Evolutionary conservation across 176 grass and related monocot species (phyloP), one percentile per base, ranked within the genome.

Genomic region (Bolboschoenus planiculmis): DNA sequence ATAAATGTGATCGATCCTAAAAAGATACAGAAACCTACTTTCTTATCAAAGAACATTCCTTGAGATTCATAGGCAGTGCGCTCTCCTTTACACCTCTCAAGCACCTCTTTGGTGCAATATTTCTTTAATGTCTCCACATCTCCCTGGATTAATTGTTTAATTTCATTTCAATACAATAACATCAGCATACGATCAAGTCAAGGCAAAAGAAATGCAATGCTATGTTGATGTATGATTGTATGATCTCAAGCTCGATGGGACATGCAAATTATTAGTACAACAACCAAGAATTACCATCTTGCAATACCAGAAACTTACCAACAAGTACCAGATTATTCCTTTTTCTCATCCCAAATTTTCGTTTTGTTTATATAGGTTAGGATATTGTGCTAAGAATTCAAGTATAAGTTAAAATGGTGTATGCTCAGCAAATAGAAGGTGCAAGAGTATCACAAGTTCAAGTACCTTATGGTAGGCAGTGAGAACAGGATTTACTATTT

Each of bases 71-170:
- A 97, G 71, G 90, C 90, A 63, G 84, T 85, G 74, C 87, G 91
- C 74, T 97, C 92, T 53, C 95, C 95, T 90, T 92, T 91, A 85
- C 95, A 97, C 58, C 92, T 88, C 81, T 97, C 95, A 92, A 97
- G 82, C 40, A 97, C 86, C 90, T 97, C 92, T 53, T 83, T 91
- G 26, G 87, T 92, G 61, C 95, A 97, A 86, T 88, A 97, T 86
- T 85, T 97, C 63, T 94, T 97, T 71, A 97, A 43, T 11, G 82
- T 75, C 48, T 57, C 66, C 39, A 84, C 18, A 47, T 84, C 82
- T 75, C 80, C 80, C 80, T 82, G 26, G 26, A 82, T 26, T 31
- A 82, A 30, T 59, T 63, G 46, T 39, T 63, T 16, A 64, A 82
- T 46, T 81, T 42, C 23, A 66, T 30, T 53, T 77, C 72, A 53